phyloP scores from a whole-genome alignment of 1,139 yeast genomes.

The Blastobotrys proliferans region DNA sequence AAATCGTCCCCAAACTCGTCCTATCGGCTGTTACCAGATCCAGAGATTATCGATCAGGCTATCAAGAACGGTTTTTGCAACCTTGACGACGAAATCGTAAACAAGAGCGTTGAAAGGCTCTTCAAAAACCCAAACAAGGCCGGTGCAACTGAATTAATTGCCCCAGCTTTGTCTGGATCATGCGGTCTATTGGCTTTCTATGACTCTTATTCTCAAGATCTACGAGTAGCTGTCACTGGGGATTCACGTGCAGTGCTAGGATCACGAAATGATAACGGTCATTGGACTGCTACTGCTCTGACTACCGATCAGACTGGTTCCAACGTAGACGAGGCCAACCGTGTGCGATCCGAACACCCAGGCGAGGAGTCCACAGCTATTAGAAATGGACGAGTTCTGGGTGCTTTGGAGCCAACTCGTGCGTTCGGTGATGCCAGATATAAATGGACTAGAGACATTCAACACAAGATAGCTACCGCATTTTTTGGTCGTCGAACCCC shows the following conservation, averaged over 20 bases:
- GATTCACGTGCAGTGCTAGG: slow-evolving; percentile 93
- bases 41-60: slow-evolving; percentile 72
- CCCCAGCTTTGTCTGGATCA: slow-evolving; percentile 95
- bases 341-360: slow-evolving; percentile 86
- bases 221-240: slow-evolving; percentile 93
- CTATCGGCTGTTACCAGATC: slow-evolving; percentile 53
- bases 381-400: slow-evolving; percentile 79
- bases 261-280: slow-evolving; percentile 55
- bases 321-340: slow-evolving; percentile 78
- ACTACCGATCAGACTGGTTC: slow-evolving; percentile 95
- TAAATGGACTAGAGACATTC: slow-evolving; percentile 74
- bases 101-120: slow-evolving; percentile 64
- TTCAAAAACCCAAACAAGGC: slow-evolving; percentile 54
- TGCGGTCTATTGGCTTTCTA: slow-evolving; percentile 87
- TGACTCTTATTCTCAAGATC: slow-evolving; percentile 65
- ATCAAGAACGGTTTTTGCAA: slow-evolving; percentile 75
- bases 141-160: slow-evolving; percentile 68
- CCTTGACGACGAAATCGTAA: slow-evolving; percentile 82
- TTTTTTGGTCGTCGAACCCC: slow-evolving; percentile 86
- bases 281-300: slow-evolving; percentile 85
- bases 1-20: slow-evolving; percentile 29
- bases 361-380: slow-evolving; percentile 79
- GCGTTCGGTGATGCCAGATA: slow-evolving; percentile 98
- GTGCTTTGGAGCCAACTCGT: slow-evolving; percentile 92
- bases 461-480: slow-evolving; percentile 66